Base-by-base conservation (phyloP, 73 alveolate species). In the Paramecium sexaurelia region DNA sequence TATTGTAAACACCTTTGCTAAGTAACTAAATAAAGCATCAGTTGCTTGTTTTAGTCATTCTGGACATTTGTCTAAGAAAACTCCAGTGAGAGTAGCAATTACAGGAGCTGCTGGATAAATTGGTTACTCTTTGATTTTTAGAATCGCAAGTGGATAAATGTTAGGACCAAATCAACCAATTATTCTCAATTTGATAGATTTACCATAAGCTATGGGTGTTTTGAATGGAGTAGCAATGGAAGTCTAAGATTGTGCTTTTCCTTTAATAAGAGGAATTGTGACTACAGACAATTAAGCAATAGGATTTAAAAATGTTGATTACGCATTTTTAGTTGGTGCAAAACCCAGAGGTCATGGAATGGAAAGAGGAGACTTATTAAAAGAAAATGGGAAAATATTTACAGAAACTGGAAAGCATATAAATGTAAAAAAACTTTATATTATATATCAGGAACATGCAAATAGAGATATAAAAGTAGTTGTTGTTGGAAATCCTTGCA, bases 311-410 rank as follows among this genome's bases (percentile, higher is more conserved):
- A 96, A 95, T 87, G 97, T 95, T 90, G 99, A 97, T 92, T 94
- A 97, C 87, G 95, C 97, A 43, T 95, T 97, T 92, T 94, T 98
- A 68, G 97, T 97, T 57, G 99, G 99, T 40, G 97, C 99, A 32
- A 97, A 96, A 93, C 99, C 99, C 13, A 92, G 99, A 92, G 99
- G 98, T 37, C 99, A 99, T 24, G 99, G 99, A 41, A 97, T 97
- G 99, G 99, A 97, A 93, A 97, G 99, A 95, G 97, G 96, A 41
- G 99, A 98, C 75, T 97, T 98, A 86, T 96, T 98, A 82, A 97
- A 97, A 92, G 94, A 91, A 47, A 95, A 95, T 85, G 95, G 97
- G 24, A 92, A 95, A 87, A 95, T 95, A 66, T 95, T 93, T 85
- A 61, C 91, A 13, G 98, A 91, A 40, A 95, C 95, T 83, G 98